Evolutionary conservation across 805 yeast species (phyloP), one percentile per base, ranked within the genome.

Genomic region (Metschnikowia corniflorae): DNA sequence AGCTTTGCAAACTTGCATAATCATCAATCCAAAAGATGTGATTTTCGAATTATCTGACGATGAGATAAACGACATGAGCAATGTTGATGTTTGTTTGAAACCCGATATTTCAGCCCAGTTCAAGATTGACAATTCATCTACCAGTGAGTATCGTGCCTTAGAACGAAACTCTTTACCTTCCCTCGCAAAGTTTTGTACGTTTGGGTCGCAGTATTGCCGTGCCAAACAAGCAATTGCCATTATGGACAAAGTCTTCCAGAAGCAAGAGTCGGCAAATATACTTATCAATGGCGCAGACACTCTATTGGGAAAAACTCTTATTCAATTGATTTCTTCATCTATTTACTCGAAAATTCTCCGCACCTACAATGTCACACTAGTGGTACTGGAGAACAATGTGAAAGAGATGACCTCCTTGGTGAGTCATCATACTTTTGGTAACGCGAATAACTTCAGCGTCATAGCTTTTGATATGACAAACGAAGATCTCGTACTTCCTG

Each of bases 1-100:
- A 7, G 60, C 83, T 2, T 55, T 81, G 17, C 73, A 80, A 23
- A 68, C 84, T 3, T 71, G 78, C 29, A 64, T 82, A 8, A 51
- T 77, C 15, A 55, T 82, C 3, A 73, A 78, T 41, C 79, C 84
- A 12, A 50, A 53, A 8, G 61, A 23, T 47, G 35, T 53, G 16
- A 15, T 67, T 14, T 31, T 67, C 1, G 54, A 49, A n/a, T 50
- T 65, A 6, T 50, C 48, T 24, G 60, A 58, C 1, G 53, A 44
- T 2, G 50, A 50, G 4, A 38, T 58, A 15, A 51, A 47, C 1
- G 36, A 39, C 14, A 37, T 65, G 27, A 44, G 40, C 6, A 23
- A 37, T 1, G 33, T 60, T 10, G 62, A 65, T 39, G 47, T 59
- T 7, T 37, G 46, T 18, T 51, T 64, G 19, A 33, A 50, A 8